Base-by-base conservation (phyloP, 2,329 filamentous ascomycete genomes). In the Aspergillus sp. region DNA sequence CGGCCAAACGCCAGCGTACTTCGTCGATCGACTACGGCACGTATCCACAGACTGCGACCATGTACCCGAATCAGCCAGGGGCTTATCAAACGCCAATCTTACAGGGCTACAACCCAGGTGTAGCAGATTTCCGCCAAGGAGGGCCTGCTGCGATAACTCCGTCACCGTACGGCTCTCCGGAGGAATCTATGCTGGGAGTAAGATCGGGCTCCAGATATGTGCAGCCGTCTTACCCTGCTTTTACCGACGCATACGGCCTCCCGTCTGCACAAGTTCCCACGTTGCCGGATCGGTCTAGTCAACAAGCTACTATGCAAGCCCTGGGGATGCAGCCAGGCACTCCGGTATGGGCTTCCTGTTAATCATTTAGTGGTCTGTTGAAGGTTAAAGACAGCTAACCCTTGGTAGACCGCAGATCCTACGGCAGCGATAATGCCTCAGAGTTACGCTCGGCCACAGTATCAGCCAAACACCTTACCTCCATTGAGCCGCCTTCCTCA, bases 1-100 rank as follows among this genome's bases (percentile, higher is more conserved):
- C 68, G 2, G 58, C 63, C 39, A 71, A 71, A 49, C 67, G 68
- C 17, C 61, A 67, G 49, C 66, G 68, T 20, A 70, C 67, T 27
- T 27, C 25, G 13, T 69, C 68, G 3, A 57, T 69, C 7, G 68
- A 70, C 35, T 64, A 64, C 54, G 64, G 65, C 15, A 58, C 66
- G 5, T 71, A 71, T 50, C 61, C 60, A 15, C 64, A 66, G 41
- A 52, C 65, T 5, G 50, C 63, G n/a, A 48, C 58, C 9, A 56
- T 68, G 49, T 67, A 67, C 47, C 38, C 57, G 23, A 57, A 59
- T 37, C 65, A 65, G 42, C 54, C 60, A 22, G 55, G 53, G 23
- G 45, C 60, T 9, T 71, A 71, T 49, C 64, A 64, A 45, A 60
- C 60, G 5, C 60, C 62, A 9, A 60, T 65, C 35, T 63, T 69